phyloP scores from a whole-genome alignment of 345 rosid genomes.

The Noccaea caerulescens region DNA sequence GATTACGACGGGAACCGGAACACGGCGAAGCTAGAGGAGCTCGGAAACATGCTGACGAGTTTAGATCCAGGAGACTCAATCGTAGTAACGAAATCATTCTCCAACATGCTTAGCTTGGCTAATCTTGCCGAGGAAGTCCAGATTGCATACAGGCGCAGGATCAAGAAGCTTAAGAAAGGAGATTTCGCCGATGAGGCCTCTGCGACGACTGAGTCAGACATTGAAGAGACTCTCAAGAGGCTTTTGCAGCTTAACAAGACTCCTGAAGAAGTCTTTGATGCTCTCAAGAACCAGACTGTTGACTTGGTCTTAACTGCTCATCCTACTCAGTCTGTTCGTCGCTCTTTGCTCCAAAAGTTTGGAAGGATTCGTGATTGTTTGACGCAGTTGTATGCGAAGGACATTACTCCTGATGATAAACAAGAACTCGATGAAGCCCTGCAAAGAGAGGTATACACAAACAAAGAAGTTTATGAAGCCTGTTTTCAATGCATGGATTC shows the following conservation, averaged over 20 bases:
- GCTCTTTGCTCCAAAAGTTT: slow-evolving; percentile 96
- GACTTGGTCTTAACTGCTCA: slow-evolving; percentile 98
- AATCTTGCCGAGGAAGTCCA: slow-evolving; percentile 98
- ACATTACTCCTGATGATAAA: slow-evolving; percentile 95
- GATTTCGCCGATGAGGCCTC: slow-evolving; percentile 81
- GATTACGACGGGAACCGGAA: slow-evolving; percentile 89
- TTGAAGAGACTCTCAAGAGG: slow-evolving; percentile 91
- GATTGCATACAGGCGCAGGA: slow-evolving; percentile 82
- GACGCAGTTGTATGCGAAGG: slow-evolving; percentile 90
- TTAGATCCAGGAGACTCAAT: slow-evolving; percentile 95
- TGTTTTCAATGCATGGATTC: not conserved
- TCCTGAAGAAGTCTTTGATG: slow-evolving; percentile 90
- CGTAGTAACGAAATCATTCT: slow-evolving; percentile 82
- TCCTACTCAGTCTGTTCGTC: slow-evolving; percentile 95
- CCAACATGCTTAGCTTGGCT: slow-evolving; percentile 97
- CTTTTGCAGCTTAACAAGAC: slow-evolving; percentile 84
- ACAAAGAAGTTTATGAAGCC: not conserved
- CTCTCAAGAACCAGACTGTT: slow-evolving; percentile 94
- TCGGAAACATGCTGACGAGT: slow-evolving; percentile 77
- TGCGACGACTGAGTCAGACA: slow-evolving; percentile 90
- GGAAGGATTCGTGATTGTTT: slow-evolving; percentile 88
- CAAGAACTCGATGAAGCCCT: slow-evolving; percentile 99
- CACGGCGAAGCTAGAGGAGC: slow-evolving; percentile 75
- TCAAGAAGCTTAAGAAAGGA: slow-evolving; percentile 79
- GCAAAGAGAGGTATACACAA: slow-evolving; percentile 74